These are phyloP conservation scores for Lentithecium fluviatile DNA, from an alignment of 495 filamentous ascomycete species.

Conservation along the genomic window DNA sequence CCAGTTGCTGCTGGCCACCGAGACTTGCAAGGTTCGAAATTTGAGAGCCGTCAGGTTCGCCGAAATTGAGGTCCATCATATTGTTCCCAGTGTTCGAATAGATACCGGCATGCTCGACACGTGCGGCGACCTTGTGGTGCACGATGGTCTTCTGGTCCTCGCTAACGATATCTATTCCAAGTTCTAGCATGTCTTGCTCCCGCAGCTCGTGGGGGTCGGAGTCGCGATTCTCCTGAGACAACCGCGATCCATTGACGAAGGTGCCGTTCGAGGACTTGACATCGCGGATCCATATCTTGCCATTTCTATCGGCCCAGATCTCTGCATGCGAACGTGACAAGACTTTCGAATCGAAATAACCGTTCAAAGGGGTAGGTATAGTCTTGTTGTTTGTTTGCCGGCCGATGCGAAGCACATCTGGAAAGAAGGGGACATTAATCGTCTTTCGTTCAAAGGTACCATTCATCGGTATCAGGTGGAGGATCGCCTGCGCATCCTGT, in stretches of 20 bases:
- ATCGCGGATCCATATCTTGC: slow-evolving; percentile 94
- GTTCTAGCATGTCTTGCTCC: slow-evolving; percentile 81
- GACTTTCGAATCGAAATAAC: slow-evolving; percentile 97
- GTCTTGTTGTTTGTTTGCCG: slow-evolving; percentile 97
- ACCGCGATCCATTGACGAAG: slow-evolving; percentile 88
- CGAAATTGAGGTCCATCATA: slow-evolving; percentile 83
- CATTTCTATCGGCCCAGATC: slow-evolving; percentile 84
- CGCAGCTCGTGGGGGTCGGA: slow-evolving; percentile 91
- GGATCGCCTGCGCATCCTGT: slow-evolving; percentile 66
- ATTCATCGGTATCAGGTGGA: slow-evolving; percentile 82
- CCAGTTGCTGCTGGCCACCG: slow-evolving; percentile 55
- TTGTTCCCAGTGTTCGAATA: slow-evolving; percentile 60
- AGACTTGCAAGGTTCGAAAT: slow-evolving; percentile 67
- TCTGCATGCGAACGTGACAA: slow-evolving; percentile 95
- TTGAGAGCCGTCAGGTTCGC: slow-evolving; percentile 72
- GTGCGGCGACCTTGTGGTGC: slow-evolving; percentile 95
- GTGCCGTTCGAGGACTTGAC: slow-evolving; percentile 98
- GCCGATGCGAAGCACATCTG: slow-evolving; percentile 86
- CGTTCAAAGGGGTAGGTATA: slow-evolving; percentile 81
- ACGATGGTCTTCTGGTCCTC: slow-evolving; percentile 98
- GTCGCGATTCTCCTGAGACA: slow-evolving; percentile 90
- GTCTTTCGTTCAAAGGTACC: slow-evolving; percentile 96
- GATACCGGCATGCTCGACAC: slow-evolving; percentile 90
- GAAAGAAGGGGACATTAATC: slow-evolving; percentile 83
- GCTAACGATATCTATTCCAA: slow-evolving; percentile 97